Conservation (phyloP, 768 basidiomycete genomes). For the Russula griseocarnosa region DNA sequence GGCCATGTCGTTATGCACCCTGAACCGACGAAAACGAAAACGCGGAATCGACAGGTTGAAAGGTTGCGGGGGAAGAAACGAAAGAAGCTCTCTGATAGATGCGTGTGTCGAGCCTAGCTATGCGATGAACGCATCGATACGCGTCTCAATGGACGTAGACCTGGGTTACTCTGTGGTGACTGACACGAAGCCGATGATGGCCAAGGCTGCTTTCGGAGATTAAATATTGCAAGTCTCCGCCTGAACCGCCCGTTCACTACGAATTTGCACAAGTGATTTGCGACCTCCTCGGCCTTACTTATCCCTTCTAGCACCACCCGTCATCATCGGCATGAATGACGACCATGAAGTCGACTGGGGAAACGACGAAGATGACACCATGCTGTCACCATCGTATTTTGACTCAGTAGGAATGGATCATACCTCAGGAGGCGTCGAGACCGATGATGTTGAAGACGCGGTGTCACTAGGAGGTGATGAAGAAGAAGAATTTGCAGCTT, state of each 20-base stretch:
- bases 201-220: conserved; percentile 12
- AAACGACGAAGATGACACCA: conserved; percentile 44
- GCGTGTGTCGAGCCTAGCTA: conserved; percentile 3
- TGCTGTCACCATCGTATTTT: conserved; percentile 24
- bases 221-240: conserved; percentile 10
- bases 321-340: conserved; percentile 49
- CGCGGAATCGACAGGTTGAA: conserved; percentile 28
- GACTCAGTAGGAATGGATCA: conserved; percentile 27
- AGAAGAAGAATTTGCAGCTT: conserved; percentile 55
- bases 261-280: conserved; percentile 1
- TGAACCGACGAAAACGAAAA: conserved; percentile 28
- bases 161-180: background rate
- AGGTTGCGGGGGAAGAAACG: background rate
- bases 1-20: conserved; percentile 30
- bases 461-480: conserved; percentile 68
- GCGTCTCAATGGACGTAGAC: conserved; percentile 2
- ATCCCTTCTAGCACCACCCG: conserved; percentile 27
- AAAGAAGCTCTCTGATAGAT: conserved; percentile 2
- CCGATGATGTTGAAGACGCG: conserved; percentile 52
- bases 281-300: conserved; percentile 18
- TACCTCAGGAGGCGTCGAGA: conserved; percentile 23
- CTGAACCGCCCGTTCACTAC: background rate
- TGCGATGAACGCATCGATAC: conserved; percentile 11
- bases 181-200: background rate
- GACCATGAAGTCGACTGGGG: conserved; percentile 73